Conservation (phyloP, 169 alveolate species). For the Plasmodium falciparum region DNA sequence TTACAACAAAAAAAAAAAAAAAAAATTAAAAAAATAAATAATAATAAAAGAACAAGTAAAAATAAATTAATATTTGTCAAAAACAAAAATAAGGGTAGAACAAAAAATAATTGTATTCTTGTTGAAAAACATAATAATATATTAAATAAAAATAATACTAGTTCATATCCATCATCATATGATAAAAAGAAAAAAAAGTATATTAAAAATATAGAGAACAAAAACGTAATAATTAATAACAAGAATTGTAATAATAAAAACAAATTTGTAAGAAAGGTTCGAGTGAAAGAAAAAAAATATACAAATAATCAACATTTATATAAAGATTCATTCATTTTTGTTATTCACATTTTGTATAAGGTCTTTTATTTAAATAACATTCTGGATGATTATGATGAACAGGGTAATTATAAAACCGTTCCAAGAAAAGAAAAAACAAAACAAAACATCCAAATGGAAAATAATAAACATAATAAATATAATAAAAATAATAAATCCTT, state of each 20-base stretch:
- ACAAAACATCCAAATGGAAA: not conserved
- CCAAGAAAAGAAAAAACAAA: not conserved
- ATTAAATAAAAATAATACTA: not conserved
- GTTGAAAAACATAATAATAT: not conserved
- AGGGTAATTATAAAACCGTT: constrained; percentile 9
- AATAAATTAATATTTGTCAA: not conserved
- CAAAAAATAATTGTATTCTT: not conserved
- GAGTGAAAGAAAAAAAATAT: constrained; percentile 11
- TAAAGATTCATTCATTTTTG: constrained; percentile 37
- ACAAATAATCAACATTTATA: not conserved
- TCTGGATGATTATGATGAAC: constrained; percentile 25
- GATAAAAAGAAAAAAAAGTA: constrained; percentile 1
- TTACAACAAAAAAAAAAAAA: constrained; percentile 9
- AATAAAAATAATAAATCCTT: not conserved
- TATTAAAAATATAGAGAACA: constrained; percentile 6
- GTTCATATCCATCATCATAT: not conserved
- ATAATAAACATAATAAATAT: too few species aligned
- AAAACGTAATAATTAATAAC: not conserved
- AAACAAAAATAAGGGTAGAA: not conserved
- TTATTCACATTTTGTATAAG: constrained; percentile 36
- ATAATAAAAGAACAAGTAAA: not conserved
- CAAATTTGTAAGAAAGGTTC: constrained; percentile 42
- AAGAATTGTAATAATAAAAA: too few species aligned
- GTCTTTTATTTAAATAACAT: constrained; percentile 50
- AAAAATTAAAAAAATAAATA: not conserved